phyloP scores from a whole-genome alignment of 2,329 filamentous ascomycete genomes.

The Cladophialophora exuberans region DNA sequence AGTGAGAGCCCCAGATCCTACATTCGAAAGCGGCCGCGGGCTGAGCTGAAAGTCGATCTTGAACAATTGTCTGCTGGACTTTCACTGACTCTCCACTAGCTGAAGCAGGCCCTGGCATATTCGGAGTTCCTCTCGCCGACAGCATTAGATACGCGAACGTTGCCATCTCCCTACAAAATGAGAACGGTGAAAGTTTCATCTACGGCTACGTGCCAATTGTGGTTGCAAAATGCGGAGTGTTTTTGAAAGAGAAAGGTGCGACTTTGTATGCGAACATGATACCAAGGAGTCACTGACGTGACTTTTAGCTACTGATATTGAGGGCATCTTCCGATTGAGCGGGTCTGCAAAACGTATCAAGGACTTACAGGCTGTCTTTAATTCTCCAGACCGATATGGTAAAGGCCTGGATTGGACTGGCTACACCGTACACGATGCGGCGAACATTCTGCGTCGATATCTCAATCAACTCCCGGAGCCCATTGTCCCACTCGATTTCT shows the following conservation, averaged over 20 bases:
- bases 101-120: conserved; percentile 66
- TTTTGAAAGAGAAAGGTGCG: conserved; percentile 94
- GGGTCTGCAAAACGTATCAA: conserved; percentile 98
- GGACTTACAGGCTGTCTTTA: conserved; percentile 87
- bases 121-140: conserved; percentile 87
- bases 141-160: conserved; percentile 98
- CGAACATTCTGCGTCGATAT: conserved; percentile 92
- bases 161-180: conserved; percentile 92
- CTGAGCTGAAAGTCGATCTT: background rate
- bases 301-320: conserved; percentile 78
- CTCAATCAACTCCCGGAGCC: conserved; percentile 95
- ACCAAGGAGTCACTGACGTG: conserved; percentile 39
- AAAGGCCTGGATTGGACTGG: conserved; percentile 97
- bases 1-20: conserved; percentile 46
- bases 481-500: conserved; percentile 91
- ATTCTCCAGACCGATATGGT: conserved; percentile 92
- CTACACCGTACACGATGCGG: conserved; percentile 97
- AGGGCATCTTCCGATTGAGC: conserved; percentile 94
- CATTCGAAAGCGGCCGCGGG: background rate
- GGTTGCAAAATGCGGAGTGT: conserved; percentile 96
- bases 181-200: conserved; percentile 91
- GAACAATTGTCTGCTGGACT: background rate
- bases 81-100: conserved; percentile 24
- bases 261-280: conserved; percentile 23
- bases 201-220: conserved; percentile 99